These are phyloP conservation scores for Microascus cirrosus DNA, from an alignment of 2,329 filamentous ascomycete species.

Conservation along the genomic window DNA sequence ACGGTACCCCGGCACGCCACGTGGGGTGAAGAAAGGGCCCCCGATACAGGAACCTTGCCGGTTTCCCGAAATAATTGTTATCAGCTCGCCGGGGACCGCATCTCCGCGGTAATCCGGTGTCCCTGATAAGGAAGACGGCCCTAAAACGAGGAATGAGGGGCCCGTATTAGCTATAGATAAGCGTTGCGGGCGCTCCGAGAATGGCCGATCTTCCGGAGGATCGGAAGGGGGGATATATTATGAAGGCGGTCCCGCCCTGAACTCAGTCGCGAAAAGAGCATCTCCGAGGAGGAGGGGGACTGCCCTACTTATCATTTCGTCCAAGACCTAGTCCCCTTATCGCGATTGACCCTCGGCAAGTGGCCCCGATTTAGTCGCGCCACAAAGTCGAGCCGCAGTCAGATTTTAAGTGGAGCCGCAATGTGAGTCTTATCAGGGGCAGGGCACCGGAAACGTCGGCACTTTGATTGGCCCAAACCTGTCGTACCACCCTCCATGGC, in stretches of 20 bases:
- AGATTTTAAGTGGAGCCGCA: not conserved
- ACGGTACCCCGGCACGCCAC: not conserved
- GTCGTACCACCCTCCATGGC: not conserved
- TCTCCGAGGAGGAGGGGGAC: not conserved
- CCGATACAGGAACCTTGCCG: not conserved
- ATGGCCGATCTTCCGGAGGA: not conserved
- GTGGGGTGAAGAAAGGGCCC: not conserved
- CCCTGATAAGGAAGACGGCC: not conserved
- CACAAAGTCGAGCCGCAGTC: not conserved
- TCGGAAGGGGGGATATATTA: not conserved
- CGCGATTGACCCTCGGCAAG: not conserved
- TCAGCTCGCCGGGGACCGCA: not conserved
- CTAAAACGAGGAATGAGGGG: not conserved
- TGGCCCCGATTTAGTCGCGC: not conserved
- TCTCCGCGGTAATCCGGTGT: not conserved
- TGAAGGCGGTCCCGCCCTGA: not conserved
- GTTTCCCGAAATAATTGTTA: not conserved
- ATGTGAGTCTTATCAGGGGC: not conserved
- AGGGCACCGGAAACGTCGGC: not conserved
- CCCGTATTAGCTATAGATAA: not conserved
- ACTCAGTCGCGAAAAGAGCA: not conserved
- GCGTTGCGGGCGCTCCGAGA: not conserved
- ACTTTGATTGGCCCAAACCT: not conserved
- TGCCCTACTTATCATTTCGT: too few relatives aligned
- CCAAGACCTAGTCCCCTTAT: not conserved